Conservation (phyloP, 2,329 filamentous ascomycete genomes). For the Myriosclerotinia curreyana region DNA sequence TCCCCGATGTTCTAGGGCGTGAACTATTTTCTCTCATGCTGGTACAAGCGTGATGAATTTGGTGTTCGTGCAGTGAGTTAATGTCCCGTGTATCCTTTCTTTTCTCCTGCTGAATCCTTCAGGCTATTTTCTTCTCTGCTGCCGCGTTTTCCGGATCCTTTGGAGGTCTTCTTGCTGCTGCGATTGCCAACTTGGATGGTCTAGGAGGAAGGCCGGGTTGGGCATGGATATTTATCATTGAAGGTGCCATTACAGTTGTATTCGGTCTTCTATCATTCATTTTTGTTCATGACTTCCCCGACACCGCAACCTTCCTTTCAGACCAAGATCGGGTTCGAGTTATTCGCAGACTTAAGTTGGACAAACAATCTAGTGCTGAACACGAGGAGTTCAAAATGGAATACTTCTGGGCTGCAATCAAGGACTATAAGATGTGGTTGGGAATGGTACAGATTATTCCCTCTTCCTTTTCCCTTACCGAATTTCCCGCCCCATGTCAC, state of each 20-base stretch:
- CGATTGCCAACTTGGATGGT: slow-evolving; percentile 47
- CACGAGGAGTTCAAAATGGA: slow-evolving; percentile 71
- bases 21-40: slow-evolving; percentile 80
- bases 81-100: slow-evolving; percentile 39
- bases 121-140: slow-evolving; percentile 56
- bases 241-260: slow-evolving; percentile 47
- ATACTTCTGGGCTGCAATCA: slow-evolving; percentile 71
- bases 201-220: slow-evolving; percentile 44
- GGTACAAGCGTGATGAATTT: slow-evolving; percentile 68
- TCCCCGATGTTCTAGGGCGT: slow-evolving; percentile 47
- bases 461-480: too few species aligned
- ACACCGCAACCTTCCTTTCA: slow-evolving; percentile 67
- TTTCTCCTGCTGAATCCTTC: slow-evolving; percentile 54
- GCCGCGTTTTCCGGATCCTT: slow-evolving; percentile 53
- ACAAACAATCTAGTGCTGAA: slow-evolving; percentile 71
- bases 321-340: slow-evolving; percentile 68
- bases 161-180: slow-evolving; percentile 46
- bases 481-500: too few species aligned
- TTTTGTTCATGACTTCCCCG: slow-evolving; percentile 30
- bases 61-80: slow-evolving; percentile 46
- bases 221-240: slow-evolving; percentile 52
- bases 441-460: slow-evolving; percentile 47
- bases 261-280: slow-evolving; percentile 37
- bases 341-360: slow-evolving; percentile 62
- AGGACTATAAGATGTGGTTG: slow-evolving; percentile 81